A percentile compares a stretch with the other conserved stretches of the same genome.
Conservation (phyloP, 257 asterid genomes). For the Forsythia suspensa region DNA sequence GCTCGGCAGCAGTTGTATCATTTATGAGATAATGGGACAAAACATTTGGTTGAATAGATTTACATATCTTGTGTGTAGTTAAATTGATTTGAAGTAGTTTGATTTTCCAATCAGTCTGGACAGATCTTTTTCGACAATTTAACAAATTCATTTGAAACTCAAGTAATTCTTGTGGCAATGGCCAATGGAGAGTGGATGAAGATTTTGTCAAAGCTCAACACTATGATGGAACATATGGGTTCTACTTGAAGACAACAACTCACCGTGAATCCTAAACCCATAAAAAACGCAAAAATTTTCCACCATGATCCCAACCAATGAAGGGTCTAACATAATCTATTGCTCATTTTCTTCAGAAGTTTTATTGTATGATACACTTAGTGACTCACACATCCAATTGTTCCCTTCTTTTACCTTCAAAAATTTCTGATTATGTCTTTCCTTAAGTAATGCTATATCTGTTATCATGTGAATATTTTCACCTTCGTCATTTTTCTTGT, state of each 20-base stretch:
- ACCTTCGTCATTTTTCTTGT: background rate
- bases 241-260: background rate
- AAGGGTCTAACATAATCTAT: background rate
- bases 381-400: background rate
- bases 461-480: background rate
- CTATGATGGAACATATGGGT: background rate
- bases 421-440: background rate
- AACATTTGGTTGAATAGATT: background rate
- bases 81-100: slow-evolving; percentile 1
- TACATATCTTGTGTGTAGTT: background rate
- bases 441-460: background rate
- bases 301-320: background rate
- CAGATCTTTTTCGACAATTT: background rate
- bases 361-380: background rate
- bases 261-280: background rate
- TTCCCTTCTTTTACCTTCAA: background rate
- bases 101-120: background rate
- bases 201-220: background rate
- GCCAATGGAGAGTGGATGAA: background rate
- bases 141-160: background rate
- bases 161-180: background rate
- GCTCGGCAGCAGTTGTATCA: slow-evolving; percentile 5
- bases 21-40: background rate
- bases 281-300: background rate
- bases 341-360: background rate